Base-by-base conservation (phyloP, 495 filamentous ascomycete species). In the Mycothermus thermophilus region DNA sequence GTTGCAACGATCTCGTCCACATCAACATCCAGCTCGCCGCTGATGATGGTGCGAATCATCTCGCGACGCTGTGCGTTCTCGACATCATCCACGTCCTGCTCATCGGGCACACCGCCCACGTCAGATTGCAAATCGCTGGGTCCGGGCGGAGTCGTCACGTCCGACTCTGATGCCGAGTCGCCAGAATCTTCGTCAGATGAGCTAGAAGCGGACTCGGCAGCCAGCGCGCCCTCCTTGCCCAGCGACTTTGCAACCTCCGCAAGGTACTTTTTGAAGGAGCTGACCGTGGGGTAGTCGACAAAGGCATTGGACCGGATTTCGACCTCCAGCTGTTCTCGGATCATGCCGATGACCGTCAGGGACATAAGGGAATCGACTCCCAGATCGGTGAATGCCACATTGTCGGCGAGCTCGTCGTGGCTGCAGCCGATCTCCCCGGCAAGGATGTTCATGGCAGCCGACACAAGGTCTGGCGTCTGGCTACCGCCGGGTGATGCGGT, bases 11-110 rank as follows among this genome's bases (percentile, higher is more conserved):
- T 63, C 42, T 83, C 79, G 4, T 76, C 67, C 0, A 75, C 56
- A 4, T 75, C 59, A 9, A 82, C 67, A 14, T 73, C 75, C 54
- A 82, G 79, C 47, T 84, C 80, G 18, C 69, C 60, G 2, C 77
- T 70, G 30, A 86, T 69, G 35, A 72, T 79, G 12, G 61, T 55
- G 22, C 69, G 65, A 5, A 80, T 63, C 18, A 62, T 59, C 23
- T 59, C 57, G 42, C 63, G 64, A n/a, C 72, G 57, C 41, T 69
- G 59, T 26, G 45, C 51, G 27, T 40, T 48, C 17, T 52, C 54
- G 13, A 50, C 49, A 15, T 64, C 63, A 37, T 59, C 63, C 38
- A 63, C 60, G 15, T 63, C 22, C 11, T 11, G 6, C 22, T 25
- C 63, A 4, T 52, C 43, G 6, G 59, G 63, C n/a, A n/a, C n/a